These are phyloP conservation scores for Auricularia sp. DNA, from an alignment of 768 basidiomycete species.

Conservation along the genomic window DNA sequence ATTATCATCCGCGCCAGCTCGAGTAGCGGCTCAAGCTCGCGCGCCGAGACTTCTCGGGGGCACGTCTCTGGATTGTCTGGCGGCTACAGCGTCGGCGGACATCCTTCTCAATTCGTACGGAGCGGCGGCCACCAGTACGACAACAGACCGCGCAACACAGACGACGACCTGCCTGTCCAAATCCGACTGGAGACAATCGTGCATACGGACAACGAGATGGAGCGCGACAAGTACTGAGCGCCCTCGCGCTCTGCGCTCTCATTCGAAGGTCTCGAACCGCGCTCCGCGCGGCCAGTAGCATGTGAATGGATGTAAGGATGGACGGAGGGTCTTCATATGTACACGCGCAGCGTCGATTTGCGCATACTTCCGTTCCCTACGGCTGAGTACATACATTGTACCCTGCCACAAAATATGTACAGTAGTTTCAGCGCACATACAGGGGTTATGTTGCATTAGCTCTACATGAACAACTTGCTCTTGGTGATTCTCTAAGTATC, in stretches of 20 bases:
- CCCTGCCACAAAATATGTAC: no score
- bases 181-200: neutral
- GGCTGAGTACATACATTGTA: no score
- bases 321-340: no score
- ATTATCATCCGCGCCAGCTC: slow-evolving; percentile 1
- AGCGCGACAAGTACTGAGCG: neutral
- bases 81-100: neutral
- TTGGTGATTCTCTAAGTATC: no score
- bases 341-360: no score
- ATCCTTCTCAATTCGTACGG: neutral
- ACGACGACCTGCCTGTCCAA: neutral
- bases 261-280: no score
- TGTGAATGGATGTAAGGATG: no score
- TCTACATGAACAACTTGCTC: no score
- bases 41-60: neutral
- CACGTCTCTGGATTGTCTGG: neutral
- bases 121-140: neutral
- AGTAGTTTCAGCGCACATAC: no score
- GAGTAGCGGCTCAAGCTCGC: neutral
- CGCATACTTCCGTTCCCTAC: no score
- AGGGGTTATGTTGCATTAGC: no score
- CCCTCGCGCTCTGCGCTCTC: neutral
- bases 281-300: no score
- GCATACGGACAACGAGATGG: neutral
- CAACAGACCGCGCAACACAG: neutral